Evolutionary conservation across 352 stramenopile species (phyloP).

Genomic region (Paralagenidium karlingii): DNA sequence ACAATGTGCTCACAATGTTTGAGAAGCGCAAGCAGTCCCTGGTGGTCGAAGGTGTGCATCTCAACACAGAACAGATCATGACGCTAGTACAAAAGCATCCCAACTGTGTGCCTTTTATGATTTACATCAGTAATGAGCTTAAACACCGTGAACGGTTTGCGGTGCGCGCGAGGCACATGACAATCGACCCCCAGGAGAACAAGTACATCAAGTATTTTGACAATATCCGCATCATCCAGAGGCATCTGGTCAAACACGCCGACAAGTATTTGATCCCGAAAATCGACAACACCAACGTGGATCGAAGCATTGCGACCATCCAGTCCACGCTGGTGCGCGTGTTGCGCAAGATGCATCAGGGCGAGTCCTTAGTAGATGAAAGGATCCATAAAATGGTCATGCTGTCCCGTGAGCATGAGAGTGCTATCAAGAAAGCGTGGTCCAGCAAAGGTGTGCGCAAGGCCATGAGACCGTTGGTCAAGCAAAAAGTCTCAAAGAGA

Average conservation of each 20-base stretch:
- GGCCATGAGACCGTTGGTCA: slow-evolving; percentile 73
- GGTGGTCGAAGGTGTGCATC: slow-evolving; percentile 76
- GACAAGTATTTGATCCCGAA: slow-evolving; percentile 80
- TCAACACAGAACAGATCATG: slow-evolving; percentile 75
- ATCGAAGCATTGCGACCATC: slow-evolving; percentile 75
- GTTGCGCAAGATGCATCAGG: slow-evolving; percentile 62
- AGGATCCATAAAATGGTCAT: slow-evolving; percentile 77
- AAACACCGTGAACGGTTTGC: slow-evolving; percentile 81
- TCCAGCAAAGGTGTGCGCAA: slow-evolving; percentile 79
- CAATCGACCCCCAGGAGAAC: slow-evolving; percentile 79
- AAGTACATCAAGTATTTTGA: slow-evolving; percentile 89
- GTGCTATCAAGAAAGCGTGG: slow-evolving; percentile 81
- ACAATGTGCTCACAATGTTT: slow-evolving; percentile 78
- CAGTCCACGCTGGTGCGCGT: slow-evolving; percentile 77
- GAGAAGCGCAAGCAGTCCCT: slow-evolving; percentile 67
- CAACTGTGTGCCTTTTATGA: slow-evolving; percentile 78
- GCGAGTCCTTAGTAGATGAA: slow-evolving; percentile 57
- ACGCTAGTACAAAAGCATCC: slow-evolving; percentile 68
- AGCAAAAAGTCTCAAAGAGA: slow-evolving; percentile 78
- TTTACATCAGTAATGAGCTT: slow-evolving; percentile 84
- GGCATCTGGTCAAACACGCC: slow-evolving; percentile 72
- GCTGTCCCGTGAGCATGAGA: slow-evolving; percentile 77
- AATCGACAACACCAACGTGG: slow-evolving; percentile 84
- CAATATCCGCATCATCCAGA: slow-evolving; percentile 84
- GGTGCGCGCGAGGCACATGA: slow-evolving; percentile 78